These are phyloP conservation scores for Candida vaughaniae DNA, from an alignment of 805 yeast genomes.

Conservation along the genomic window DNA sequence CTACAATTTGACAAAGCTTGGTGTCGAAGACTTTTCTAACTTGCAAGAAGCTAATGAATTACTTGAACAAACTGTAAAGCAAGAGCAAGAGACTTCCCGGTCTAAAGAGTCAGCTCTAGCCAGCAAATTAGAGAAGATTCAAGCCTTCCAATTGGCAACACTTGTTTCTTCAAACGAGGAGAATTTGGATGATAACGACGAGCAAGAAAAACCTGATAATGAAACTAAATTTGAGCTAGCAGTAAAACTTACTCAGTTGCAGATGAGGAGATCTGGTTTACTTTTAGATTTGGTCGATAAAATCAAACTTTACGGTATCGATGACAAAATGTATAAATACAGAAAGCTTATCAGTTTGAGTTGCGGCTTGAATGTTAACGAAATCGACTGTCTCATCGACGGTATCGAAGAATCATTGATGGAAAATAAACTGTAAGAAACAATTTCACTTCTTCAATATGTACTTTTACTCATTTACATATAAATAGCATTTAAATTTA, in stretches of 20 bases:
- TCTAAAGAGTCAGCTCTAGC: slow-evolving; percentile 9
- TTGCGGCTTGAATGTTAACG: slow-evolving; percentile 76
- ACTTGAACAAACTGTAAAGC: slow-evolving; percentile 1
- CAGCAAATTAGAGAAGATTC: slow-evolving; percentile 35
- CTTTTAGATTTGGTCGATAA: slow-evolving; percentile 50
- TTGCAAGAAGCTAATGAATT: slow-evolving; percentile 10
- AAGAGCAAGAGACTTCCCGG: slow-evolving; percentile 20
- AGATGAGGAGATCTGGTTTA: slow-evolving; percentile 45
- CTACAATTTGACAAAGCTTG: slow-evolving; percentile 29
- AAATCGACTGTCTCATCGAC: slow-evolving; percentile 75
- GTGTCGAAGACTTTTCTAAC: slow-evolving; percentile 20
- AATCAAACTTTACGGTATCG: slow-evolving; percentile 43
- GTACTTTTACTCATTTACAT: neutral
- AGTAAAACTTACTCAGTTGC: slow-evolving; percentile 47
- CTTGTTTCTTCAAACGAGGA: slow-evolving; percentile 41
- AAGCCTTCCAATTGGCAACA: slow-evolving; percentile 45
- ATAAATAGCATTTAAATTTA: neutral
- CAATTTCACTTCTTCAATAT: neutral
- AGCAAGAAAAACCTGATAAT: slow-evolving; percentile 14
- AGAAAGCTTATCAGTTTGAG: slow-evolving; percentile 72
- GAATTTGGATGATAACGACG: slow-evolving; percentile 14
- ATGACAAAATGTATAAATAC: slow-evolving; percentile 66
- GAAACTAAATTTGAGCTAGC: slow-evolving; percentile 21
- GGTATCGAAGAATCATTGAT: slow-evolving; percentile 57
- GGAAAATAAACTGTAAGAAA: slow-evolving; percentile 11